Conservation (phyloP, 2,329 filamentous ascomycete genomes). For the Cadophora gregata region DNA sequence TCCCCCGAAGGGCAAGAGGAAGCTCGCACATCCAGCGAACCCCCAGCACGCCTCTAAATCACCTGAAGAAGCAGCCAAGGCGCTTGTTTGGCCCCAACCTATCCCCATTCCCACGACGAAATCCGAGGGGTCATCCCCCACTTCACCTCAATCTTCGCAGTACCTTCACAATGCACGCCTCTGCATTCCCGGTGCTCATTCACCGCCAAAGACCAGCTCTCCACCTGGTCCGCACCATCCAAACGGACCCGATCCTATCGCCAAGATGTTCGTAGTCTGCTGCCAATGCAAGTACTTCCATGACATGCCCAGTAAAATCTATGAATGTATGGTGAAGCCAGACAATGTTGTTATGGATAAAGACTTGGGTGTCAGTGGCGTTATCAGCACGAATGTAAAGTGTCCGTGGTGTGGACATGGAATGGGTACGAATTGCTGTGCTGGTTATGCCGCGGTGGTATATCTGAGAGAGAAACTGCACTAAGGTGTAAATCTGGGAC, state of each 20-base stretch:
- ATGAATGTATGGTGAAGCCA: slow-evolving; percentile 68
- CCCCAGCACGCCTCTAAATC: not conserved
- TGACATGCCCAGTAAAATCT: slow-evolving; percentile 68
- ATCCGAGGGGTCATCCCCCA: slow-evolving; percentile 31
- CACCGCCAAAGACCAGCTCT: slow-evolving; percentile 20
- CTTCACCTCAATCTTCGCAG: slow-evolving; percentile 28
- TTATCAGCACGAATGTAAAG: slow-evolving; percentile 65
- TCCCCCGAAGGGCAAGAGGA: slow-evolving; percentile 37
- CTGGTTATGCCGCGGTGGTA: slow-evolving; percentile 70
- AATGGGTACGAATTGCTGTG: slow-evolving; percentile 73
- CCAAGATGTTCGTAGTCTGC: slow-evolving; percentile 70
- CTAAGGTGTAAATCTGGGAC: slow-evolving; percentile 36
- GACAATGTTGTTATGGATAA: slow-evolving; percentile 59
- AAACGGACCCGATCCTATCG: slow-evolving; percentile 45
- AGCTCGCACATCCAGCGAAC: slow-evolving; percentile 9
- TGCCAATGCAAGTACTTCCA: slow-evolving; percentile 69
- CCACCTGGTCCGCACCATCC: slow-evolving; percentile 15
- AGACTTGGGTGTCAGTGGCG: slow-evolving; percentile 58
- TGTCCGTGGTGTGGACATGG: slow-evolving; percentile 76
- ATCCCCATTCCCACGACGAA: slow-evolving; percentile 25
- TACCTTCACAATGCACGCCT: slow-evolving; percentile 39
- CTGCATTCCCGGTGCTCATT: slow-evolving; percentile 26
- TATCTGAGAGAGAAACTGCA: slow-evolving; percentile 69
- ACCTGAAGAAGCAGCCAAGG: not conserved
- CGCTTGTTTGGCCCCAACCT: slow-evolving; percentile 26